Conservation (phyloP, 768 basidiomycete genomes). For the Mycena galericulata region DNA sequence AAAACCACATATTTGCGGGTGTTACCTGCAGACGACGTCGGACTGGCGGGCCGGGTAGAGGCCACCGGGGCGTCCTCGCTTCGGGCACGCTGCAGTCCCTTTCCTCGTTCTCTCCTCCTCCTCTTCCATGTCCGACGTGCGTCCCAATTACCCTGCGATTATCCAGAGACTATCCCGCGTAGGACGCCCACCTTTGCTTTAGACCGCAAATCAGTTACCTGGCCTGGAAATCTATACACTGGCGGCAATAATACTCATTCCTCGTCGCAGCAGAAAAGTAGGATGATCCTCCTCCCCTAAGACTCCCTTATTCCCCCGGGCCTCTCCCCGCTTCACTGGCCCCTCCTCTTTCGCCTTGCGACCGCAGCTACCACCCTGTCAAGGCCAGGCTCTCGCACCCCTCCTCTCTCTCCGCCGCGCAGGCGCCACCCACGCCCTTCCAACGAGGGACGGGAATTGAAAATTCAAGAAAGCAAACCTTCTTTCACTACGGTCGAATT, state of each 20-base stretch:
- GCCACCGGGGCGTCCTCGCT: conserved; percentile 9
- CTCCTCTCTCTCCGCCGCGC: neutral
- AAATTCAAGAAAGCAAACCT: no score
- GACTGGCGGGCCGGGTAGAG: neutral
- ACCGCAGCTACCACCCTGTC: neutral
- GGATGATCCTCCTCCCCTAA: no score
- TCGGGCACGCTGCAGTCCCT: neutral
- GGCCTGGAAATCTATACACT: no score
- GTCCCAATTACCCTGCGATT: neutral
- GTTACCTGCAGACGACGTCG: neutral
- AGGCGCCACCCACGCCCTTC: no score
- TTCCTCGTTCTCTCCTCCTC: neutral
- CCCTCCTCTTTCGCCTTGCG: neutral
- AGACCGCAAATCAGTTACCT: no score
- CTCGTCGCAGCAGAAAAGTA: no score
- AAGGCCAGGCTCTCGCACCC: no score
- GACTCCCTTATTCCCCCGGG: neutral
- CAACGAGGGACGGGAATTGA: no score
- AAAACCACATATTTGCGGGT: neutral
- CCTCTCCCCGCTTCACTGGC: conserved; percentile 1
- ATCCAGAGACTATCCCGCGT: no score
- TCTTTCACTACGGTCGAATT: no score
- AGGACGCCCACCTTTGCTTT: no score
- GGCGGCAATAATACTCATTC: no score
- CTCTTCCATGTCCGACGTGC: neutral